Base-by-base conservation (phyloP, 2,329 filamentous ascomycete species). In the Phaeoacremonium minimum region DNA sequence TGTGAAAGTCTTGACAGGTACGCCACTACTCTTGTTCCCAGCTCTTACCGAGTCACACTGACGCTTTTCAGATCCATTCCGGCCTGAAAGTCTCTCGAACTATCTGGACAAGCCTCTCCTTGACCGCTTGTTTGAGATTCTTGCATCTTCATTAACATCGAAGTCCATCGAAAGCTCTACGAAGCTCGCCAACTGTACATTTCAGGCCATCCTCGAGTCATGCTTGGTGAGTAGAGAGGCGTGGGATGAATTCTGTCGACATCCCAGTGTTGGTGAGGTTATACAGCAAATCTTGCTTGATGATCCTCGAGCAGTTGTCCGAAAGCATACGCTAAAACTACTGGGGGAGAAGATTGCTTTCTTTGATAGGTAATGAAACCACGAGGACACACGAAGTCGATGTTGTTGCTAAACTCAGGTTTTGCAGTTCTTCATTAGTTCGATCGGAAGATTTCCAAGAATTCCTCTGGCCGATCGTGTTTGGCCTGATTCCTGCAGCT, bases 1-100 rank as follows among this genome's bases (percentile, higher is more conserved):
- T 32, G 56, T 75, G 13, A 53, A 67, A 29, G 69, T 80, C 22
- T 58, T 85, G 15, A 66, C 67, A 57, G 73, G 77, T 73, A 66
- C 43, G 55, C 44, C 7, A 11, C 14, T 40, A 20, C 34, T 28
- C 9, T 22, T 15, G n/a, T 19, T 43, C 36, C 34, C 46, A 16
- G 43, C 47, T 15, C 48, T 43, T 28, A 47, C 55, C 15, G n/a
- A n/a, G n/a, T n/a, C n/a, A n/a, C n/a, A 26, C 46, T 58, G 18
- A 46, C 47, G 12, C 6, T 12, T 9, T n/a, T 5, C 19, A 48
- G 49, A 51, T 18, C 37, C 46, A 3, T 19, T 43, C 4, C 44
- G 50, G 7, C 46, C 43, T 7, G 22, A 15, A 4, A 41, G 43
- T 6, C 38, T 46, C 7, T 35, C 38, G 7, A 33, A 49, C 4